These are phyloP conservation scores for Didymella segeticola DNA, from an alignment of 2,329 filamentous ascomycete species.

Conservation along the genomic window DNA sequence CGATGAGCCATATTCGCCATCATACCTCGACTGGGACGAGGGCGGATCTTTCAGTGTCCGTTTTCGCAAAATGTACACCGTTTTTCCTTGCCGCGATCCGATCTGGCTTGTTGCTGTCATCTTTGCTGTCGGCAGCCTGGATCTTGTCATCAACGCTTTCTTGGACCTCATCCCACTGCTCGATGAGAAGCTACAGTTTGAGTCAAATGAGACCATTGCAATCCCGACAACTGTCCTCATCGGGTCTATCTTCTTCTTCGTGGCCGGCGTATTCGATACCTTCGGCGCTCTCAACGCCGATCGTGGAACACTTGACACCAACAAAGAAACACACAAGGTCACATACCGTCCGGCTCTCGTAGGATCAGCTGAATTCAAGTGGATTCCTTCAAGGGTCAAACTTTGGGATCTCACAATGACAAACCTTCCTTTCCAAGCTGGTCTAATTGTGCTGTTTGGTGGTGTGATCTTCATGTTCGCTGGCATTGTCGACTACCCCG, in stretches of 20 bases:
- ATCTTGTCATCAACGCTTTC: constrained; percentile 36
- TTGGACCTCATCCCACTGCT: constrained; percentile 33
- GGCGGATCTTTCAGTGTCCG: constrained; percentile 6
- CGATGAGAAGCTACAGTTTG: constrained; percentile 14
- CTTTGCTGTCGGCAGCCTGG: constrained; percentile 33
- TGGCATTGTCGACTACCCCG: constrained; percentile 37
- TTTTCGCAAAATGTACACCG: constrained; percentile 28
- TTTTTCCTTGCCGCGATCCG: constrained; percentile 37
- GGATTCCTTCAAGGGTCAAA: constrained; percentile 29
- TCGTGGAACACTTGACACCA: constrained; percentile 14
- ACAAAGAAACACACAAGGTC: constrained; percentile 12
- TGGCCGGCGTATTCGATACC: constrained; percentile 35
- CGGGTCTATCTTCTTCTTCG: constrained; percentile 37
- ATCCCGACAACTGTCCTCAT: constrained; percentile 33
- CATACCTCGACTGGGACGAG: constrained; percentile 23
- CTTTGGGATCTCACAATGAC: constrained; percentile 25
- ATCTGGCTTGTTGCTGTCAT: constrained; percentile 38
- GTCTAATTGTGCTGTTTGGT: constrained; percentile 38
- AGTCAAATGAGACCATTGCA: constrained; percentile 27
- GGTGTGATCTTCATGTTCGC: constrained; percentile 42
- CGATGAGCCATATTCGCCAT: constrained; percentile 16
- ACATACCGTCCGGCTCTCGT: constrained; percentile 34
- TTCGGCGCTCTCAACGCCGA: constrained; percentile 35
- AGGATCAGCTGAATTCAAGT: constrained; percentile 33
- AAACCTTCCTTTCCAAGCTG: constrained; percentile 38